Evolutionary conservation across 2,329 filamentous ascomycete species (phyloP), one percentile per base, ranked within the genome.

Genomic region (Nigrospora sphaerica): DNA sequence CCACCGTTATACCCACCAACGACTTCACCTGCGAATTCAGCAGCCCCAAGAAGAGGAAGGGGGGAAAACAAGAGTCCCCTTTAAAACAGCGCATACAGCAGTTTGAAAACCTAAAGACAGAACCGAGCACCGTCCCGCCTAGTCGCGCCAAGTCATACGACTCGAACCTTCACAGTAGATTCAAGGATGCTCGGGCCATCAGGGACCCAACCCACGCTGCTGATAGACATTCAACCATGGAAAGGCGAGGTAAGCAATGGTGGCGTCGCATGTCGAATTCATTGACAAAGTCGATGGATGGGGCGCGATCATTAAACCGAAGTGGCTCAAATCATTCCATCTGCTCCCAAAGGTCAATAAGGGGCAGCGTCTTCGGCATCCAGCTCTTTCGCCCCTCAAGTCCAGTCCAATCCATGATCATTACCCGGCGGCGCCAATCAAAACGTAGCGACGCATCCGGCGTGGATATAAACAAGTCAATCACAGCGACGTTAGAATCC

Each of bases 251-350:
- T n/a, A 48, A 44, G 35, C 49, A 51, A 3, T 47, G 59, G 3
- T 63, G 60, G 60, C 54, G 60, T 18, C 58, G 55, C 44, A 60
- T 63, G 12, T 62, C 61, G 12, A 55, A 47, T 23, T 52, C 58
- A 10, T 50, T 62, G 17, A 49, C 49, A 23, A 52, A 54, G 17
- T 52, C 58, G n/a, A 34, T 45, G 3, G 55, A 58, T n/a, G 50
- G 47, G 31, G 47, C 54, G 48, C 38, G 34, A 16, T 14, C 33
- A 7, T 28, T 10, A 6, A 31, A 47, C 13, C 17, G 33, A 19
- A 34, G 28, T n/a, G 32, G 32, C n/a, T 33, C 39, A n/a, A 23
- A 32, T 23, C 41, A 12, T 17, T 37, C 36, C 19, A 31, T 34
- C 14, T 39, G 32, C n/a, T 39, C 28, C 13, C 32, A 32, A 11